Conservation (phyloP, 768 basidiomycete species). For the Myochromella boudieri region DNA sequence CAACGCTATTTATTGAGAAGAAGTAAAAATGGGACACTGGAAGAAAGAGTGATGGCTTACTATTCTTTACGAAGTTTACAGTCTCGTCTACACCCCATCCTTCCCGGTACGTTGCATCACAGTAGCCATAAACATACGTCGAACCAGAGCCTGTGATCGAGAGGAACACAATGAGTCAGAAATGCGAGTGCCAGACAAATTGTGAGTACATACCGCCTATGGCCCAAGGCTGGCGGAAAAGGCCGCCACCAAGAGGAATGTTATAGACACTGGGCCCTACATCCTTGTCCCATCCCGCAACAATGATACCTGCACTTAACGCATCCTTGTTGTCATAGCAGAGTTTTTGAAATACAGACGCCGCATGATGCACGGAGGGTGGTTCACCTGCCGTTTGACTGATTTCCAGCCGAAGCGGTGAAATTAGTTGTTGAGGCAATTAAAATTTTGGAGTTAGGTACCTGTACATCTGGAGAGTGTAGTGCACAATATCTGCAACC, state of each 20-base stretch:
- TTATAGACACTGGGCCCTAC: slow-evolving; percentile 92
- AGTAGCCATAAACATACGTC: slow-evolving; percentile 98
- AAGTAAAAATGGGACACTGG: not conserved
- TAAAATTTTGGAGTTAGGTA: slow-evolving; percentile 31
- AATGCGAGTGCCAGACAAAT: not conserved
- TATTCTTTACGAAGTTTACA: slow-evolving; percentile 92
- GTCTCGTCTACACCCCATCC: slow-evolving; percentile 91
- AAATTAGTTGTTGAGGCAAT: too few species aligned
- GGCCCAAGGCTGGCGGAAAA: slow-evolving; percentile 98
- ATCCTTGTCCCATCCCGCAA: slow-evolving; percentile 96
- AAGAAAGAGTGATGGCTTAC: slow-evolving; percentile 47
- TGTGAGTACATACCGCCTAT: slow-evolving; percentile 74
- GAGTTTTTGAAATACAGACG: slow-evolving; percentile 79
- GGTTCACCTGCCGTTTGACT: slow-evolving; percentile 61
- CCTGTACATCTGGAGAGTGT: slow-evolving; percentile 75
- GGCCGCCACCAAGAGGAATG: slow-evolving; percentile 93
- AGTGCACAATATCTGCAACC: slow-evolving; percentile 88
- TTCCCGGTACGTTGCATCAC: slow-evolving; percentile 95
- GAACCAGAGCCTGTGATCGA: slow-evolving; percentile 95
- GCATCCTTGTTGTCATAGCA: slow-evolving; percentile 94
- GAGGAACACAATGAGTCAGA: not conserved
- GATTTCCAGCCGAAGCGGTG: too few species aligned
- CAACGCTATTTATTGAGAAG: slow-evolving; percentile 61
- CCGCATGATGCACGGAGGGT: slow-evolving; percentile 81
- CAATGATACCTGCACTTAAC: slow-evolving; percentile 92